Evolutionary conservation across 2,329 filamentous ascomycete genomes (phyloP).

Genomic region (Fusarium tupiense): DNA sequence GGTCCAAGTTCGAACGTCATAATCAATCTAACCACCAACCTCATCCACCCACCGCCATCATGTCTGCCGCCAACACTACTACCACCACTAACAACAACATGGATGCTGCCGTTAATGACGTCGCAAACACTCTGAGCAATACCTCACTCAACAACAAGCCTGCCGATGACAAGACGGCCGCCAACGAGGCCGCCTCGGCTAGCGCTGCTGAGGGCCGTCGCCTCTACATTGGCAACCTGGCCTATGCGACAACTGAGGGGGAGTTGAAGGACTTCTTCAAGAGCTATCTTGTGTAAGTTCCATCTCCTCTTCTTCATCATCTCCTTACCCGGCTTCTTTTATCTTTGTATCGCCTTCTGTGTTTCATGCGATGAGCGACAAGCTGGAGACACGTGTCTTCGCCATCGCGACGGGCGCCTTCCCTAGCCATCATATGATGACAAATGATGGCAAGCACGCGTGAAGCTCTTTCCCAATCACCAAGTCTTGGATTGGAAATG

Average conservation of each 20-base stretch:
- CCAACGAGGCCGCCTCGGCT: constrained; percentile 92
- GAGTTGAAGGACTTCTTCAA: constrained; percentile 99
- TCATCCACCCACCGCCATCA: constrained; percentile 66
- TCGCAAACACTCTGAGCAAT: constrained; percentile 79
- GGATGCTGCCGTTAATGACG: constrained; percentile 78
- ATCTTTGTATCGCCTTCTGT: not conserved
- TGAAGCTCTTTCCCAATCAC: constrained; percentile 8
- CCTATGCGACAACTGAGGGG: constrained; percentile 99
- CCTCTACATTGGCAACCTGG: constrained; percentile 99
- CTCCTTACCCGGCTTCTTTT: not conserved
- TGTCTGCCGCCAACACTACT: constrained; percentile 72
- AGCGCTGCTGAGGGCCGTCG: constrained; percentile 98
- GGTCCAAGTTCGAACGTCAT: constrained; percentile 55
- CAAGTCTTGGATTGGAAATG: not conserved
- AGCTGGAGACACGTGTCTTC: constrained; percentile 42
- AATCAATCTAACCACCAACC: constrained; percentile 57
- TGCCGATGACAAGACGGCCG: constrained; percentile 66
- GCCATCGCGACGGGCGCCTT: constrained; percentile 21
- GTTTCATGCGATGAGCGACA: not conserved
- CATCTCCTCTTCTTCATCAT: constrained; percentile 1
- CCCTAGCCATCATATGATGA: constrained; percentile 12
- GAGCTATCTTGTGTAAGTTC: constrained; percentile 96
- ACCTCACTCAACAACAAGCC: constrained; percentile 68
- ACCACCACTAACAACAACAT: constrained; percentile 49
- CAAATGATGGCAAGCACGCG: constrained; percentile 12